Base-by-base conservation (phyloP, 768 basidiomycete species). In the Suillus hirtellus region DNA sequence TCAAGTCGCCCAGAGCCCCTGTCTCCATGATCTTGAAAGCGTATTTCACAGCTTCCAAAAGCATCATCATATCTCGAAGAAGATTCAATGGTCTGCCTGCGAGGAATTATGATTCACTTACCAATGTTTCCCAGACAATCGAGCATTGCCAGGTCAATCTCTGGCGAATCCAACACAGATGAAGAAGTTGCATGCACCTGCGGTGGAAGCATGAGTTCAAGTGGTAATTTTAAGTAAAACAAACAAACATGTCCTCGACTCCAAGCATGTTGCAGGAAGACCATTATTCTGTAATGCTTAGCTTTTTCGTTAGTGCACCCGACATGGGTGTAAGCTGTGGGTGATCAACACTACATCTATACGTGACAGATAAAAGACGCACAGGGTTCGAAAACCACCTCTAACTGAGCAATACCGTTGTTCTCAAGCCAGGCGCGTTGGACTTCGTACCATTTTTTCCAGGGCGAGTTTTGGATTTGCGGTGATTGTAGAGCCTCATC, bases 371-470 rank as follows among this genome's bases (percentile, higher is more conserved):
- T 17, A 31, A 47, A 37, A 24, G 27, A 54, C 63, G 62, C 67
- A 70, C 65, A 65, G 50, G 62, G 60, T 49, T 64, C 68, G 35
- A 72, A 59, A 60, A 64, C 47, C 31, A 67, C 67, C 60, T 64
- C 66, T 50, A 65, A 19, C 35, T 70, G 69, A 12, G 65, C 62
- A 8, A 67, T 60, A 2, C 56, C 59, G 38, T 69, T 62, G 21
- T 69, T 69, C 46, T 63, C 71, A 21, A 68, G 59, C 64, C 61
- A 68, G 2, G 65, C 24, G 19, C 67, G 34, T 35, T 64, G 71
- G 27, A 71, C 27, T 1, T 67, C 61, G 27, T 67, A 66, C 62
- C 64, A 49, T 21, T 47, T 37, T 59, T 59, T 68, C 19, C 61
- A 64, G n/a, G 64, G 63, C 24, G 65, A 65, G 35, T 67, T 58